Conservation (phyloP, 768 basidiomycete genomes). For the Guyanaporus albipodus region DNA sequence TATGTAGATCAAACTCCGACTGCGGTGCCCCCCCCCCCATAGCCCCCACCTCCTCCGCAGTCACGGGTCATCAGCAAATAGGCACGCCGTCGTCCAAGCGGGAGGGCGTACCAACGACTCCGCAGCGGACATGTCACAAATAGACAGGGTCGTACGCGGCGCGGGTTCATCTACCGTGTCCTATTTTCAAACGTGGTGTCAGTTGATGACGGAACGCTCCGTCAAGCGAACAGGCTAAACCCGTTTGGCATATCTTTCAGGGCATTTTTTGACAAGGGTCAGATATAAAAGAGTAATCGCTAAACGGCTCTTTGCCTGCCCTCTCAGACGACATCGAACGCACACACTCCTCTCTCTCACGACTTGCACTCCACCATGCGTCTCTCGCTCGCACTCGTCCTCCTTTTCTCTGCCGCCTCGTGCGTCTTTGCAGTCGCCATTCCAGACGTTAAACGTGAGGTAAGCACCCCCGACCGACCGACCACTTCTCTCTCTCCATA, state of each 20-base stretch:
- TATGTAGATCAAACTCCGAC: too few relatives aligned
- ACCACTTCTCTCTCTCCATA: too few relatives aligned
- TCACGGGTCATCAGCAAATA: too few relatives aligned
- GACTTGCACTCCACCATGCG: slow-evolving; percentile 14
- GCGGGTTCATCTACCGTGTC: too few relatives aligned
- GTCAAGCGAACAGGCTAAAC: slow-evolving; percentile 8
- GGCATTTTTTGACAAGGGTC: slow-evolving; percentile 1
- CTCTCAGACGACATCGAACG: background rate
- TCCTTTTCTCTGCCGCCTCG: slow-evolving; percentile 12
- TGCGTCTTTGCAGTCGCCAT: slow-evolving; percentile 11
- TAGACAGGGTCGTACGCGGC: too few relatives aligned
- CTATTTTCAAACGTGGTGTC: too few relatives aligned
- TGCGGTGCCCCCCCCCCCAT: too few relatives aligned
- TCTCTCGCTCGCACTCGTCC: slow-evolving; percentile 1
- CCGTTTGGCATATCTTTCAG: slow-evolving; percentile 7
- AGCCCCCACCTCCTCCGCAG: too few relatives aligned
- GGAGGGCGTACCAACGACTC: too few relatives aligned
- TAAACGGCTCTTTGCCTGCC: background rate
- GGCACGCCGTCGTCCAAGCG: too few relatives aligned
- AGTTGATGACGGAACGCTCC: slow-evolving; percentile 14
- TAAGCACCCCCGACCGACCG: background rate
- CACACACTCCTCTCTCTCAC: background rate
- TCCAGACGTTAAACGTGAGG: slow-evolving; percentile 8
- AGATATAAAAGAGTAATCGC: background rate
- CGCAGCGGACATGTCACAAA: too few relatives aligned